Evolutionary conservation across 129 eudicot genomes (phyloP).

Genomic region (Scalesia atractyloides): DNA sequence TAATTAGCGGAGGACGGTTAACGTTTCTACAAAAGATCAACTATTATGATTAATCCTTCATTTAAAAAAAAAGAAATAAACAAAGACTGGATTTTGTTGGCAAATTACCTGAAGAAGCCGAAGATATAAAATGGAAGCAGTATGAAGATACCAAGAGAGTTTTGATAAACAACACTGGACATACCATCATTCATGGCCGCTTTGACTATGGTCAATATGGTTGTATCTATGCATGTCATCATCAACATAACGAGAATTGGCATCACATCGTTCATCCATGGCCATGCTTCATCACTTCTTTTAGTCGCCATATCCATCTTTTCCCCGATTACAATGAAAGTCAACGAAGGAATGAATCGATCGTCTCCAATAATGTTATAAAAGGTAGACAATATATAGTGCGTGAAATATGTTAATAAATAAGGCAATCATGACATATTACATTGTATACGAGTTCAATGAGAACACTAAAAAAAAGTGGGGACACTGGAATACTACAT

Average conservation of each 20-base stretch:
- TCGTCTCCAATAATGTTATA: not conserved
- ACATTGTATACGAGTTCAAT: too few species aligned
- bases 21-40: conserved; percentile 20
- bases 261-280: conserved; percentile 13
- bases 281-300: conserved; percentile 8
- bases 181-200: conserved; percentile 47
- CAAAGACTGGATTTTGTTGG: not conserved
- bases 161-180: conserved; percentile 46
- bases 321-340: not conserved
- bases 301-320: not conserved
- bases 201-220: conserved; percentile 32
- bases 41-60: not conserved
- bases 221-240: conserved; percentile 32
- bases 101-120: conserved; percentile 39
- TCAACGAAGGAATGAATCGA: not conserved
- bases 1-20: conserved; percentile 30
- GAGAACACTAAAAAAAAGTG: too few species aligned
- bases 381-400: too few species aligned
- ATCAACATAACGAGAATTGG: conserved; percentile 39
- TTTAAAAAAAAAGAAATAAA: not conserved
- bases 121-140: conserved; percentile 44
- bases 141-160: conserved; percentile 36
- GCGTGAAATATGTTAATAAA: too few species aligned
- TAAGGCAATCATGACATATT: too few species aligned
- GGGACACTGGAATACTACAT: too few species aligned